Conservation (phyloP, 805 yeast species). For the Candida maris region DNA sequence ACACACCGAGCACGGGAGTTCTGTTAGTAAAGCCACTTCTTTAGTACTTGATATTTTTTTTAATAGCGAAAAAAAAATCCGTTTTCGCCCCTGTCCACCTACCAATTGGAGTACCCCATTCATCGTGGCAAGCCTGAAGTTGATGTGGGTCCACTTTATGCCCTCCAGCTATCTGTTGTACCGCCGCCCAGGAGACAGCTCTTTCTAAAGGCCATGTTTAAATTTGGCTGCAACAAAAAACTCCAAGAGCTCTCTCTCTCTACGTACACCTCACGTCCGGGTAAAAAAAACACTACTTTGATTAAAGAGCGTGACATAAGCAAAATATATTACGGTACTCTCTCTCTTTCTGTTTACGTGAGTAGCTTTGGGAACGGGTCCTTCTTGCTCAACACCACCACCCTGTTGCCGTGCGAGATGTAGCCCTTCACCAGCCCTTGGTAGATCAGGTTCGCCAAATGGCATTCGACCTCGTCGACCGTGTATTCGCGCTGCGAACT, state of each 20-base stretch:
- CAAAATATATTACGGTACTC: too few relatives aligned
- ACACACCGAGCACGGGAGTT: not conserved
- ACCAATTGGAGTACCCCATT: conserved; percentile 24
- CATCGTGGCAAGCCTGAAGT: conserved; percentile 16
- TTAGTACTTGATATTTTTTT: too few relatives aligned
- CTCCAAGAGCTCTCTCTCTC: too few relatives aligned
- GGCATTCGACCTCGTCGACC: conserved; percentile 62
- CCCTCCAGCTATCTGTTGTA: too few relatives aligned
- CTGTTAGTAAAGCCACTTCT: not conserved
- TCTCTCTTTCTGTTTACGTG: too few relatives aligned
- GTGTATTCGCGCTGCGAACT: conserved; percentile 21
- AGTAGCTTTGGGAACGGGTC: conserved; percentile 59
- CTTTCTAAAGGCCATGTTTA: too few relatives aligned
- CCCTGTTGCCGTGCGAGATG: conserved; percentile 68
- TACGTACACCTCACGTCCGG: too few relatives aligned
- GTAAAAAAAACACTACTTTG: too few relatives aligned
- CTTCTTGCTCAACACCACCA: conserved; percentile 70
- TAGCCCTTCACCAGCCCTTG: conserved; percentile 71
- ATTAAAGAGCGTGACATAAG: too few relatives aligned
- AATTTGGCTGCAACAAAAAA: conserved; percentile 7
- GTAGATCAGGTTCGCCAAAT: conserved; percentile 61
- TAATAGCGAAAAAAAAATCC: not conserved
- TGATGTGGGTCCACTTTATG: too few relatives aligned
- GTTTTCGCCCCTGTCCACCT: conserved; percentile 7
- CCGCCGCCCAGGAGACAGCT: too few relatives aligned